A percentile compares a stretch with the other conserved stretches of the same genome.
phyloP scores from a whole-genome alignment of 495 filamentous ascomycete species.

The Penicillium bovifimosum region DNA sequence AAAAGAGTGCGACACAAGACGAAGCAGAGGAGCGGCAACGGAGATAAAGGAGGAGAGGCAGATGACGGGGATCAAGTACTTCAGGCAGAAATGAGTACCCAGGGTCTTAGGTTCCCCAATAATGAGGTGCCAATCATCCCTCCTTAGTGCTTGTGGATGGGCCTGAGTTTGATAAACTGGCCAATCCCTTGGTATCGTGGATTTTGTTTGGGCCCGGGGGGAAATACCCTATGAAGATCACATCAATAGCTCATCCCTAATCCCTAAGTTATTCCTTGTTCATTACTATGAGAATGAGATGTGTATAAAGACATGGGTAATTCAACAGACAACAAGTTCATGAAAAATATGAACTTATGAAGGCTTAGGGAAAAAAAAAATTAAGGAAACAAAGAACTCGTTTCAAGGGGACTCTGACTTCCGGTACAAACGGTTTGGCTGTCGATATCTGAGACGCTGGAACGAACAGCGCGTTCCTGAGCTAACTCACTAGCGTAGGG shows the following conservation, averaged over 20 bases:
- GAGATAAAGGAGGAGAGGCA: neutral
- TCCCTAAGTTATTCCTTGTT: neutral
- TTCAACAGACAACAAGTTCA: no score
- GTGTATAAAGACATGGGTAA: no score
- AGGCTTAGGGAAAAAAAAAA: neutral
- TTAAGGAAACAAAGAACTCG: neutral
- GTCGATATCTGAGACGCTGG: conserved; percentile 5
- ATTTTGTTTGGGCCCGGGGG: conserved; percentile 6
- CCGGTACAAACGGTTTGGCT: neutral
- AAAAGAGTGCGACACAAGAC: conserved; percentile 1
- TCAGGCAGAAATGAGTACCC: neutral
- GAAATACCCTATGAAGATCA: neutral
- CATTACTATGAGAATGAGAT: conserved; percentile 3
- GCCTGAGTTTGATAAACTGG: conserved; percentile 8
- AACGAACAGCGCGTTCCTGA: conserved; percentile 12
- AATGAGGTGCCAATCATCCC: neutral
- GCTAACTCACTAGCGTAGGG: conserved; percentile 6
- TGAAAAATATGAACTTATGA: no score
- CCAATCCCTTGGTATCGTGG: conserved; percentile 16
- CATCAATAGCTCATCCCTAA: neutral
- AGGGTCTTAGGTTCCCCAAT: neutral
- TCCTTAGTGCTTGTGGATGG: conserved; percentile 6
- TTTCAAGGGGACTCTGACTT: neutral
- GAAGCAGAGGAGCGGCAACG: neutral
- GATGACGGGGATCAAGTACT: conserved; percentile 21